These are phyloP conservation scores for Gonapodya prolifera DNA, from an alignment of 192 early-diverging fungal genomes.

Conservation along the genomic window DNA sequence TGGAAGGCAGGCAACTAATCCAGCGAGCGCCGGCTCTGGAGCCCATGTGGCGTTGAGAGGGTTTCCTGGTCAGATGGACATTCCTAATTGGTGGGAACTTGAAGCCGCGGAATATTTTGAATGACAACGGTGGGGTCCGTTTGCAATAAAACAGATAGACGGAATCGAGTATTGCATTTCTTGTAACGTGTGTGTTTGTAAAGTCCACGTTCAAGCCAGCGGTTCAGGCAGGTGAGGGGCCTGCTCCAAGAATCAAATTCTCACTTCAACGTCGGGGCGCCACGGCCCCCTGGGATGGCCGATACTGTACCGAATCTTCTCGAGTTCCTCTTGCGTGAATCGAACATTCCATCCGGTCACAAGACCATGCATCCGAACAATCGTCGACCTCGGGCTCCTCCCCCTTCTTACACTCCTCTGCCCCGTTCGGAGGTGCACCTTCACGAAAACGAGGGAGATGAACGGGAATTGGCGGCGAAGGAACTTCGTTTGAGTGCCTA, in stretches of 20 bases:
- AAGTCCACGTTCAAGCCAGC: too few relatives aligned
- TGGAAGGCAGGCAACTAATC: too few relatives aligned
- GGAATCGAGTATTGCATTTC: neutral
- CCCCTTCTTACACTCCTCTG: neutral
- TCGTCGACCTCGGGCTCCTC: neutral
- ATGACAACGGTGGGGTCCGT: too few relatives aligned
- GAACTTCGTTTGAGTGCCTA: neutral
- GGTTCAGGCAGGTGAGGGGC: too few relatives aligned
- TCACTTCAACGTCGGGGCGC: neutral
- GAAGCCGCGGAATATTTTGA: too few relatives aligned
- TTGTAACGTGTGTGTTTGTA: neutral
- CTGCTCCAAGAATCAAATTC: neutral
- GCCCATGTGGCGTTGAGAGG: neutral
- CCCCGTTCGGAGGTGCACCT: neutral
- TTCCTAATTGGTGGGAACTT: neutral
- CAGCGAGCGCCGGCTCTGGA: too few relatives aligned
- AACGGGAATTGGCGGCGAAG: neutral
- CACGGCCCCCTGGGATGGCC: too few relatives aligned
- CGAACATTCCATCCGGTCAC: neutral
- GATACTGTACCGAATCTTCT: neutral
- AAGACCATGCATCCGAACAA: neutral
- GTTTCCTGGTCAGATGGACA: neutral
- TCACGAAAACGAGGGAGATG: neutral
- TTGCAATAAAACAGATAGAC: too few relatives aligned
- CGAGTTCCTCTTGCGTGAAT: neutral